Conservation (phyloP, 1,284 basidiomycete genomes). For the Meira nashicola region DNA sequence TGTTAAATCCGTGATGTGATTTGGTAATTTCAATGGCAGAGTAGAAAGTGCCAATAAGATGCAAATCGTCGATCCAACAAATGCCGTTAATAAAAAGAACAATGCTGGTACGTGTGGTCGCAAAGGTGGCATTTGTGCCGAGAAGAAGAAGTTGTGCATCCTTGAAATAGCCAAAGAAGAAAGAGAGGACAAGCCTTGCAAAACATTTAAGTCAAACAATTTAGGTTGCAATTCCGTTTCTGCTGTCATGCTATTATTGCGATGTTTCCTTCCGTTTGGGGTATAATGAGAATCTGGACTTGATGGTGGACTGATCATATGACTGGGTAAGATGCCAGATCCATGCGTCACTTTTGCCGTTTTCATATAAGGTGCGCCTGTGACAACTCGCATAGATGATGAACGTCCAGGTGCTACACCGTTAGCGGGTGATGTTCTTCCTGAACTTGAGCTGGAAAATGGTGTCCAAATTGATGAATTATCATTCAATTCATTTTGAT, state of each 20-base stretch:
- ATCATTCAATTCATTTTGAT: no score
- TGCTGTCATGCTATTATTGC: no score
- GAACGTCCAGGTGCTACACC: no score
- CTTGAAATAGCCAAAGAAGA: neutral
- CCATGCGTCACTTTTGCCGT: neutral
- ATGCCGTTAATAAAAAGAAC: conserved; percentile 29
- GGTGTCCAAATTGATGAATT: no score
- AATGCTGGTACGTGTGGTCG: conserved; percentile 39
- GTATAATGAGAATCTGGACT: conserved; percentile 16
- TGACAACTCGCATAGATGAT: no score
- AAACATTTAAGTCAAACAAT: neutral
- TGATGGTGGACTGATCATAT: conserved; percentile 6
- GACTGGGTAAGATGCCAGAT: conserved; percentile 6
- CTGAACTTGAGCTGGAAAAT: no score
- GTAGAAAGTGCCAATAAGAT: conserved; percentile 42
- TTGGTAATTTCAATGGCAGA: conserved; percentile 43
- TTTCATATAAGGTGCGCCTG: neutral
- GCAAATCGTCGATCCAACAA: conserved; percentile 38
- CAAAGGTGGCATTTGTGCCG: conserved; percentile 20
- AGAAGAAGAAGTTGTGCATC: neutral
- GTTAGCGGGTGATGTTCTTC: no score
- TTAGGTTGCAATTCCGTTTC: no score
- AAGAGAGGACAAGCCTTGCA: neutral
- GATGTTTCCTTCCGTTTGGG: conserved; percentile 1
- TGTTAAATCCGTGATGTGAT: conserved; percentile 44